Conservation (phyloP, 179 eudicot species). For the Beta macrorhiza region DNA sequence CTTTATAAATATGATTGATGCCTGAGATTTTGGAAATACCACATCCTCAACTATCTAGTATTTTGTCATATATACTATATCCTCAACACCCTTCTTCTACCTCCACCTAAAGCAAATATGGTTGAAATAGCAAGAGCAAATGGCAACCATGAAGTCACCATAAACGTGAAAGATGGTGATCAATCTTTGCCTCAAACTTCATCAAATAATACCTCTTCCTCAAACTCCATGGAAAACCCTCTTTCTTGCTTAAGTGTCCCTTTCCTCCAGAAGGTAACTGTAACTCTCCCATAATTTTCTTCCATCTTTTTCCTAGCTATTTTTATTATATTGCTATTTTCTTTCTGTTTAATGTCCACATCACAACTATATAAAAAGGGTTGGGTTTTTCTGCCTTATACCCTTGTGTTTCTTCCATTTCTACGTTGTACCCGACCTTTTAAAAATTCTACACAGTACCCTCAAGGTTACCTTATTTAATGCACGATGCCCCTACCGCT, state of each 20-base stretch:
- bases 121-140: conserved; percentile 43
- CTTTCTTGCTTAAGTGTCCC: conserved; percentile 26
- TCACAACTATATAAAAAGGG: background rate
- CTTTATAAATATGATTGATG: conserved; percentile 27
- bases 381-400: no score
- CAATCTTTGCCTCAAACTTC: conserved; percentile 5
- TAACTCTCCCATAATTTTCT: background rate
- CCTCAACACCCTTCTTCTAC: background rate
- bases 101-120: conserved; percentile 25
- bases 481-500: no score
- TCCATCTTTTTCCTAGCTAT: background rate
- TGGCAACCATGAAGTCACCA: conserved; percentile 47
- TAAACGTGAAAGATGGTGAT: conserved; percentile 27
- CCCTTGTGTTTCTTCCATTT: no score
- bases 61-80: background rate
- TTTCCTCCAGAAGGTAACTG: conserved; percentile 38
- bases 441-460: no score
- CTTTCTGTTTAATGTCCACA: background rate
- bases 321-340: no score
- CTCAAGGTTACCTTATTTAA: no score
- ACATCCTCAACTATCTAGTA: background rate
- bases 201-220: conserved; percentile 19
- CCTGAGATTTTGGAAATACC: conserved; percentile 16
- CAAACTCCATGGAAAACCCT: conserved; percentile 12
- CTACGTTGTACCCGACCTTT: no score